These are phyloP conservation scores for Schizothecium vesticola DNA, from an alignment of 495 filamentous ascomycete species.

Conservation along the genomic window DNA sequence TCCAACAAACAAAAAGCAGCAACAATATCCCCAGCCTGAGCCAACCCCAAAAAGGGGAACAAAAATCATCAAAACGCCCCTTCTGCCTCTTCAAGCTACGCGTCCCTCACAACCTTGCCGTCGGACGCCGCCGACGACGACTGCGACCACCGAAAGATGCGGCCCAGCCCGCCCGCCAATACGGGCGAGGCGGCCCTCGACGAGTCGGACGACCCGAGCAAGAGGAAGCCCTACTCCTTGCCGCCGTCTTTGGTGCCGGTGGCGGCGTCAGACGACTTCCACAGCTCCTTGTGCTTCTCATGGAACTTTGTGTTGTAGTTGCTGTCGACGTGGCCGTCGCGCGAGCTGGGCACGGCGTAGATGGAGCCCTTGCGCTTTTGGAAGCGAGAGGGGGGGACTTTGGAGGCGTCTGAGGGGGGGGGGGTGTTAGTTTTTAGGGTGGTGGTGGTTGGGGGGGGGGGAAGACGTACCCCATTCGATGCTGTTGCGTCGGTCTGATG, in stretches of 20 bases:
- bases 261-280: slow-evolving; percentile 1
- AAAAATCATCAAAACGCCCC: not conserved
- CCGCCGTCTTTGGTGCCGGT: not conserved
- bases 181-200: not conserved
- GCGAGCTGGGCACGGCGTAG: slow-evolving; percentile 52
- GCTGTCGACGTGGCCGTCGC: slow-evolving; percentile 53
- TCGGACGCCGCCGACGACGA: not conserved
- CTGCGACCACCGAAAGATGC: not conserved
- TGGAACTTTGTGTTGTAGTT: slow-evolving; percentile 42
- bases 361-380: slow-evolving; percentile 60
- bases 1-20: not conserved
- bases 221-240: not conserved
- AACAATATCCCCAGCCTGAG: not conserved
- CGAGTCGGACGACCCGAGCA: not conserved
- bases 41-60: not conserved
- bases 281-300: slow-evolving; percentile 35
- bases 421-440: slow-evolving; percentile 14
- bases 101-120: not conserved
- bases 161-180: not conserved
- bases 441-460: not conserved
- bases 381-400: slow-evolving; percentile 56
- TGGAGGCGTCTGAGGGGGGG: slow-evolving; percentile 46
- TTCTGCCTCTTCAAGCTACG: not conserved
- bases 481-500: slow-evolving; percentile 5
- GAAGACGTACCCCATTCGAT: slow-evolving; percentile 4